phyloP scores from a whole-genome alignment of 257 asterid genomes.

The Solanum chilense region DNA sequence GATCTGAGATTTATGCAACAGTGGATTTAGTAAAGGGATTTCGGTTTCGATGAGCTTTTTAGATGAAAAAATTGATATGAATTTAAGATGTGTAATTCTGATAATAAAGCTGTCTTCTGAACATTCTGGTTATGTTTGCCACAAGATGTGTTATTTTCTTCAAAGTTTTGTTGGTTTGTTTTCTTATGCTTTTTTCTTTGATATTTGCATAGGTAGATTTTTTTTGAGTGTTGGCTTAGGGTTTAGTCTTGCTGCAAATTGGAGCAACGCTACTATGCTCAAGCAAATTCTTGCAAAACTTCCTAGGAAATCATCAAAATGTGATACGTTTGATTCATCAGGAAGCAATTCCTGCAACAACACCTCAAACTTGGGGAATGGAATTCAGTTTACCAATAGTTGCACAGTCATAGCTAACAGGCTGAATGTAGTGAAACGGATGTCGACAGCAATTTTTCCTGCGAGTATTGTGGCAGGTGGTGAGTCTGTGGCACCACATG shows the following conservation, averaged over 20 bases:
- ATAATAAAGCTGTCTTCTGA: neutral
- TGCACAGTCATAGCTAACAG: slow-evolving; percentile 31
- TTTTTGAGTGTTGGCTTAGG: slow-evolving; percentile 1
- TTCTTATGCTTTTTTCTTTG: neutral
- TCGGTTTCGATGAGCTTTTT: neutral
- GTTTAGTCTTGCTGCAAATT: slow-evolving; percentile 2
- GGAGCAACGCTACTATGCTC: slow-evolving; percentile 31
- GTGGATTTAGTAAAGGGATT: neutral
- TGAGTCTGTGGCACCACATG: slow-evolving; percentile 24
- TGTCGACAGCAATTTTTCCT: slow-evolving; percentile 42
- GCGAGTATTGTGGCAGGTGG: slow-evolving; percentile 29
- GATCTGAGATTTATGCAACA: slow-evolving; percentile 12
- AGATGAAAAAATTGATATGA: neutral
- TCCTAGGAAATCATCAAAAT: slow-evolving; percentile 32
- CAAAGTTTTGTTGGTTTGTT: neutral
- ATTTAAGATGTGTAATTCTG: neutral
- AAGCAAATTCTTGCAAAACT: slow-evolving; percentile 42
- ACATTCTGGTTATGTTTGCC: neutral
- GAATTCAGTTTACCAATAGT: slow-evolving; percentile 23
- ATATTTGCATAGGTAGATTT: neutral
- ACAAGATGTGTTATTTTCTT: neutral
- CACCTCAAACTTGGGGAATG: slow-evolving; percentile 14
- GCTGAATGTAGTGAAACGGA: slow-evolving; percentile 31
- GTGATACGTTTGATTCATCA: slow-evolving; percentile 19
- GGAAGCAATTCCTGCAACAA: slow-evolving; percentile 22